Evolutionary conservation across 2,329 filamentous ascomycete species (phyloP), one percentile per base, ranked within the genome.

Genomic region (Ceratocystis diversiconidia): DNA sequence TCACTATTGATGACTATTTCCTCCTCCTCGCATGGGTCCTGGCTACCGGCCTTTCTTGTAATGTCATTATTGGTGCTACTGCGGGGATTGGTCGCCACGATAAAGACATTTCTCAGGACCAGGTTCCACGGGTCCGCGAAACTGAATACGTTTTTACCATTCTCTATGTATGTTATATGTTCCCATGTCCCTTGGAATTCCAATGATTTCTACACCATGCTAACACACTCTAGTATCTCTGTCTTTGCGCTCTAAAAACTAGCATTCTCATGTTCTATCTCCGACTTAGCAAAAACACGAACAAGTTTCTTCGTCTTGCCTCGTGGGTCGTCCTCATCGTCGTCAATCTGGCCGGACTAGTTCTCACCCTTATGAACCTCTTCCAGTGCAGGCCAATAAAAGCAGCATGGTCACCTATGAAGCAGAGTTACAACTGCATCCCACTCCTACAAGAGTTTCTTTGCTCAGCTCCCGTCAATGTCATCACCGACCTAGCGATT

Each of bases 231-330:
- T 44, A 92, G 85, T 95, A 96, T 72, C 91, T 91, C 12, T 87
- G 89, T 2, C 79, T 96, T 65, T 95, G 95, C 89, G 85, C 88
- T 2, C 90, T 90, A 62, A 96, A 96, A 76, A 91, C 89, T 0
- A 95, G 90, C n/a, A 89, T 96, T 70, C 80, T 96, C 66, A 81
- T 94, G 64, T 96, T 96, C 75, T 96, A 95, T 75, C 80, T 96
- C 62, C 86, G 87, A 50, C 80, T 96, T 61, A 89, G 90, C 30
- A 87, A 86, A 71, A 88, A 90, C 67, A 86, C 83, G 0, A 85
- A 95, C 70, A 84, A 84, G 69, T 79, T 92, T 62, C 86, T 96
- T 69, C 85, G 88, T 67, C 83, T 87, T 75, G 85, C 86, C n/a
- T 94, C 90, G n/a, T 91, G 91, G 78, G 79, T 81, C 3, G 90